phyloP scores from a whole-genome alignment of 2,329 filamentous ascomycete species.

The Penicillium occitanis region DNA sequence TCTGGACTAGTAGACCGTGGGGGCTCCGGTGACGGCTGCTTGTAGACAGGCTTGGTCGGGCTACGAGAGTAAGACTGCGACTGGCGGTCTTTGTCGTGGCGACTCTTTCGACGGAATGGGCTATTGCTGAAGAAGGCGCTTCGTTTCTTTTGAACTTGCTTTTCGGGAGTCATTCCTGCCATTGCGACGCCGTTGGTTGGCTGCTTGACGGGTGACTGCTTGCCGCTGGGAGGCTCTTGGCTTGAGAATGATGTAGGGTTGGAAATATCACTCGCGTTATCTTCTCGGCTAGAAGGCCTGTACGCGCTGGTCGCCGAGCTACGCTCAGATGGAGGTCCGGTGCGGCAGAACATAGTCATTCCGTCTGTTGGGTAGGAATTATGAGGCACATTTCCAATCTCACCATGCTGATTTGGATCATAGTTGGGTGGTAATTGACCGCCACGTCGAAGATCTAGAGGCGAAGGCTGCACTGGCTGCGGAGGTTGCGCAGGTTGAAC shows the following conservation, averaged over 20 bases:
- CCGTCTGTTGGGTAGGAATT: conserved; percentile 93
- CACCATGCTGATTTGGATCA: conserved; percentile 60
- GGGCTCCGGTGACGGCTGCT: conserved; percentile 27
- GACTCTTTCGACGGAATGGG: conserved; percentile 90
- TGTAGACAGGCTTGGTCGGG: conserved; percentile 46
- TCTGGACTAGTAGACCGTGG: conserved; percentile 65
- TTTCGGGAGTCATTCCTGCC: conserved; percentile 58
- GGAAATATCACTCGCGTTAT: conserved; percentile 88
- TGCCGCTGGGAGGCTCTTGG: conserved; percentile 72
- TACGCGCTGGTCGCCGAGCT: conserved; percentile 67
- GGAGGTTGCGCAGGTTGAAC: conserved; percentile 18
- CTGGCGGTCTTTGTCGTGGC: conserved; percentile 64
- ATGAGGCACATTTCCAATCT: conserved; percentile 72
- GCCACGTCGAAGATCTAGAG: conserved; percentile 41
- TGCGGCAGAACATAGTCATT: conserved; percentile 95
- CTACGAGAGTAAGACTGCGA: conserved; percentile 46
- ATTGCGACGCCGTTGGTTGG: conserved; percentile 40
- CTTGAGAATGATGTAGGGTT: conserved; percentile 87
- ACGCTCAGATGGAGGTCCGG: conserved; percentile 67
- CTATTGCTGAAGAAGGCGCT: conserved; percentile 92
- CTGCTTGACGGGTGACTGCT: conserved; percentile 74
- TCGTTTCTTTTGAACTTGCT: conserved; percentile 66
- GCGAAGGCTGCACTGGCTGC: conserved; percentile 37
- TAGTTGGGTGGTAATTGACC: conserved; percentile 48
- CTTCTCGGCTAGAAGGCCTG: conserved; percentile 72